Percentiles rank a stretch among this genome's conserved stretches.
Conservation (phyloP, 805 yeast species). For the Monosporozyma siamensis region DNA sequence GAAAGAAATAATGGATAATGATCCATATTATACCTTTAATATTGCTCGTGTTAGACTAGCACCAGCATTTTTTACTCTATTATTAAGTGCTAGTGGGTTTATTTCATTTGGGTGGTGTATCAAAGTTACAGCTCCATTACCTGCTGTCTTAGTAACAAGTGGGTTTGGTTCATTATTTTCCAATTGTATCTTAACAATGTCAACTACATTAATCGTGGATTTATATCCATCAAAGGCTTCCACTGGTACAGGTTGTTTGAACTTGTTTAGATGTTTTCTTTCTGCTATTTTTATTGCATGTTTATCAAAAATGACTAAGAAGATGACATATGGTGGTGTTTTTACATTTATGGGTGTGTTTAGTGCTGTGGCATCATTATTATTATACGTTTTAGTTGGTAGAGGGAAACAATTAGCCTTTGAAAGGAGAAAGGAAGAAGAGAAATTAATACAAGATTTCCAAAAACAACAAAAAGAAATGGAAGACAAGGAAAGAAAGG, state of each 20-base stretch:
- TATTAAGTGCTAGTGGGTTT: conserved; percentile 33
- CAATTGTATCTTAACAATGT: conserved; percentile 46
- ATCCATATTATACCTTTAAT: conserved; percentile 37
- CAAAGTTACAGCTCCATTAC: conserved; percentile 36
- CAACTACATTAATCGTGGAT: conserved; percentile 67
- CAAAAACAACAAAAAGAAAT: neutral
- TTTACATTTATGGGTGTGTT: conserved; percentile 62
- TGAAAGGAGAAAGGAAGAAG: conserved; percentile 4
- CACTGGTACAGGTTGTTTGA: conserved; percentile 64
- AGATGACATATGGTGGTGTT: conserved; percentile 64
- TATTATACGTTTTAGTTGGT: conserved; percentile 1
- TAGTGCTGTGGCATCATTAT: conserved; percentile 14
- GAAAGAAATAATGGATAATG: conserved; percentile 16
- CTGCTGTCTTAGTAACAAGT: conserved; percentile 49
- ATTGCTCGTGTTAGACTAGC: conserved; percentile 46
- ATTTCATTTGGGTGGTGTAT: conserved; percentile 70
- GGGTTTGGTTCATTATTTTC: conserved; percentile 51
- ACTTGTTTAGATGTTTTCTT: conserved; percentile 61
- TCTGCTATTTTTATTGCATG: conserved; percentile 67
- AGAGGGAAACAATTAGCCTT: conserved; percentile 4
- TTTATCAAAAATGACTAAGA: conserved; percentile 46
- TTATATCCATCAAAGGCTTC: conserved; percentile 62
- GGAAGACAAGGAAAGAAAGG: neutral
- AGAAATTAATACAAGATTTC: neutral
- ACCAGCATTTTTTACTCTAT: conserved; percentile 37